phyloP scores from a whole-genome alignment of 345 rosid genomes.

The Rhodamnia argentea region DNA sequence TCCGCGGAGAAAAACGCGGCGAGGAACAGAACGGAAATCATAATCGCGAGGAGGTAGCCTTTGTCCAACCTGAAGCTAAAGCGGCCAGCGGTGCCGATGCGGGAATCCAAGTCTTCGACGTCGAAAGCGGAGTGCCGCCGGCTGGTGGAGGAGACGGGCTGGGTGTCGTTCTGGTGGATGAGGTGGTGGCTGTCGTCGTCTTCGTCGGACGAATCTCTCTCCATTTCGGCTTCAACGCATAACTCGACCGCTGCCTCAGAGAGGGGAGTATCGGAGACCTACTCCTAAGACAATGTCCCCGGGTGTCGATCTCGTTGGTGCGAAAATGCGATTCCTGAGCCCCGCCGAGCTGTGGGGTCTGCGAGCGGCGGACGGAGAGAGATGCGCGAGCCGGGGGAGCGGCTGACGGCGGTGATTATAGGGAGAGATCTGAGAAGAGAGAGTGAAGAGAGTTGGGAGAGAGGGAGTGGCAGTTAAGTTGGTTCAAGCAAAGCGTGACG shows the following conservation, averaged over 20 bases:
- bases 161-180: conserved; percentile 51
- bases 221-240: conserved; percentile 24
- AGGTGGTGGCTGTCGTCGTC: conserved; percentile 59
- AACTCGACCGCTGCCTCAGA: not conserved
- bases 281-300: not conserved
- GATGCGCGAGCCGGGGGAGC: not conserved
- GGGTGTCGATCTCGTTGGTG: not conserved
- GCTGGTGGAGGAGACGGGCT: conserved; percentile 2
- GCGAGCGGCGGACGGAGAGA: not conserved
- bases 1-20: conserved; percentile 40
- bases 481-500: not conserved
- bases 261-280: too few relatives aligned
- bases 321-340: not conserved
- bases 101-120: conserved; percentile 37
- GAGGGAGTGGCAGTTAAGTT: not conserved
- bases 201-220: conserved; percentile 52
- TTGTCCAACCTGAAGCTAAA: conserved; percentile 3
- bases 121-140: conserved; percentile 3
- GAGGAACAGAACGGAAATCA: conserved; percentile 36
- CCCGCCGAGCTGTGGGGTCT: not conserved
- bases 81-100: conserved; percentile 14
- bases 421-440: not conserved
- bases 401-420: not conserved
- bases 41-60: conserved; percentile 38
- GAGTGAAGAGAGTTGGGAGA: not conserved